These are phyloP conservation scores for Lactuca sativa DNA, from an alignment of 129 eudicot genomes.

Conservation along the genomic window DNA sequence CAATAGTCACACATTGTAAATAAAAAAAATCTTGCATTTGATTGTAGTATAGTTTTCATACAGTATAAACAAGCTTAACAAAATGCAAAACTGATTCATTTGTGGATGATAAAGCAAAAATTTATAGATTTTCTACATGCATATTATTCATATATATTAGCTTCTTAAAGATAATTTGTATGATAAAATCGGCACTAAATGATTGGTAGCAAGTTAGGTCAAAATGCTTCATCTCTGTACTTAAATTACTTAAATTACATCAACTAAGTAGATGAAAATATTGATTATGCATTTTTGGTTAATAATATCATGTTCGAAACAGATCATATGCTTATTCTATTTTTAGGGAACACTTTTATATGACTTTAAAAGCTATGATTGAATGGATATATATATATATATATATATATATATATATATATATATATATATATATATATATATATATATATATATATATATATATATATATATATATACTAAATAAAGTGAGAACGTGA, in stretches of 20 bases:
- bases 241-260: slow-evolving; percentile 13
- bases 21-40: too few species aligned
- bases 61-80: too few species aligned
- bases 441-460: too few species aligned
- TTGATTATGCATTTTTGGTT: slow-evolving; percentile 18
- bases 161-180: slow-evolving; percentile 1
- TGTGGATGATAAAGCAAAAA: too few species aligned
- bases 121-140: not conserved
- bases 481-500: too few species aligned
- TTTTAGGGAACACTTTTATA: not conserved
- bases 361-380: not conserved
- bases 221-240: not conserved
- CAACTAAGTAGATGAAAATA: slow-evolving; percentile 23
- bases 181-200: slow-evolving; percentile 19
- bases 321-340: not conserved
- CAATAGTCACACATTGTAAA: too few species aligned
- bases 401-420: too few species aligned
- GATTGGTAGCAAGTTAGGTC: slow-evolving; percentile 19
- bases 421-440: too few species aligned
- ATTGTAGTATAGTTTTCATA: too few species aligned
- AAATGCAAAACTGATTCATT: too few species aligned
- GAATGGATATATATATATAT: not conserved
- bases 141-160: not conserved
- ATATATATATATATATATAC: too few species aligned
- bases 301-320: not conserved